Evolutionary conservation across 1,284 basidiomycete species (phyloP).

Genomic region (Ganoderma boninense): DNA sequence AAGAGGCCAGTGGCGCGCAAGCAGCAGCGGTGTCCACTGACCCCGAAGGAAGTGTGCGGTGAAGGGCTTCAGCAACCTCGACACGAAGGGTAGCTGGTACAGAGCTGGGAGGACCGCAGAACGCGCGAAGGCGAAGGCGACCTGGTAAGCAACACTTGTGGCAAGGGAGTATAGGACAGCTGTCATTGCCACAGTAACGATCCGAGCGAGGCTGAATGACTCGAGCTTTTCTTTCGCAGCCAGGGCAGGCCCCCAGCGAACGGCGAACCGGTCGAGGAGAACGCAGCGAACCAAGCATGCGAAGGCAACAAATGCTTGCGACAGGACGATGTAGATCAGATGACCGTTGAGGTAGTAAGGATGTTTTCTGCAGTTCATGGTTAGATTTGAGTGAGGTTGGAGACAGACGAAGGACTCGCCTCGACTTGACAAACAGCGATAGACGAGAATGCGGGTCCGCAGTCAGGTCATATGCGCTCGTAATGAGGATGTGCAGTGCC

Average conservation of each 20-base stretch:
- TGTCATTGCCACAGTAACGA: conserved; percentile 48
- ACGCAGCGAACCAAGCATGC: conserved; percentile 61
- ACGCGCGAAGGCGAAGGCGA: conserved; percentile 55
- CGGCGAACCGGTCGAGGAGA: conserved; percentile 64
- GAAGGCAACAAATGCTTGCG: conserved; percentile 56
- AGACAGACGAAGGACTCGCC: conserved; percentile 46
- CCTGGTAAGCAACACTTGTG: conserved; percentile 47
- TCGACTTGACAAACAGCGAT: conserved; percentile 69
- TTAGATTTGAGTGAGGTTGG: not conserved
- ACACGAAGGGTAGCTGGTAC: conserved; percentile 60
- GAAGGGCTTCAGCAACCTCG: conserved; percentile 61
- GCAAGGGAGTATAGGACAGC: conserved; percentile 50
- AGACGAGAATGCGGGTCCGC: conserved; percentile 50
- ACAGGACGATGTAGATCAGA: conserved; percentile 62
- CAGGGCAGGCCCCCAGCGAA: conserved; percentile 52
- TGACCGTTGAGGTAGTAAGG: conserved; percentile 75
- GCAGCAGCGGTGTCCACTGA: conserved; percentile 59
- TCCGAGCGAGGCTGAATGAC: conserved; percentile 38
- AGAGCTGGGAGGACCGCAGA: conserved; percentile 57
- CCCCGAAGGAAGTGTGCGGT: conserved; percentile 68
- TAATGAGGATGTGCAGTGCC: conserved; percentile 49
- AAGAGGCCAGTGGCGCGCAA: conserved; percentile 54
- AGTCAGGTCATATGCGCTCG: conserved; percentile 43
- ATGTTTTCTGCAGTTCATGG: conserved; percentile 58
- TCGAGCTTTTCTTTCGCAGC: conserved; percentile 20